A percentile compares a stretch with the other conserved stretches of the same genome.
These are phyloP conservation scores for Calocybe cyanea DNA, from an alignment of 768 basidiomycete genomes.

Conservation along the genomic window DNA sequence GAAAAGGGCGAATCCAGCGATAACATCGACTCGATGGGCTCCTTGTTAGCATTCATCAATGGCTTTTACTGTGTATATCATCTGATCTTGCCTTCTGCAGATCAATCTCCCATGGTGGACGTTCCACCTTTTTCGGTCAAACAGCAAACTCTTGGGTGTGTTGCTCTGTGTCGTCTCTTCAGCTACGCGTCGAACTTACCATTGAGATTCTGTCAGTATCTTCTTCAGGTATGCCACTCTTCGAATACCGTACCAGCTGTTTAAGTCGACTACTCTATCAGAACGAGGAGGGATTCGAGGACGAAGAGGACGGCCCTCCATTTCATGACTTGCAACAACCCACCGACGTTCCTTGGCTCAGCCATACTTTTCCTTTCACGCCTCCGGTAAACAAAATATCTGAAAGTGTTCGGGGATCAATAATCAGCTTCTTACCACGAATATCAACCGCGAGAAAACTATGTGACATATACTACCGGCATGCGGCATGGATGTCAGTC, in stretches of 20 bases:
- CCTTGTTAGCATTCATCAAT: conserved; percentile 40
- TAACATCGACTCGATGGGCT: conserved; percentile 60
- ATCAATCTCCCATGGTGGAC: conserved; percentile 58
- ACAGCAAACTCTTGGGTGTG: conserved; percentile 69
- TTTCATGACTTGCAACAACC: conserved; percentile 40
- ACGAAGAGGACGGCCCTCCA: conserved; percentile 40
- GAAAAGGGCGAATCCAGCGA: conserved; percentile 49
- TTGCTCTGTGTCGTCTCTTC: conserved; percentile 3
- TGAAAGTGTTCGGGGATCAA: conserved; percentile 38
- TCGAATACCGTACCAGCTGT: background rate
- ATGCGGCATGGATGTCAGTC: conserved; percentile 71
- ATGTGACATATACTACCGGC: conserved; percentile 54
- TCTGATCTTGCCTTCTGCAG: conserved; percentile 27
- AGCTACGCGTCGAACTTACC: conserved; percentile 8
- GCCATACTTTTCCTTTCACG: conserved; percentile 57
- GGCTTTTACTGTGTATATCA: background rate
- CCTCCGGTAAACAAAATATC: conserved; percentile 38
- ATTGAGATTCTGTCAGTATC: conserved; percentile 39
- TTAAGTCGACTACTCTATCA: conserved; percentile 13
- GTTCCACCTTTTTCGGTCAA: conserved; percentile 61
- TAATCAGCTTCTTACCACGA: conserved; percentile 46
- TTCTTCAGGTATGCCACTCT: conserved; percentile 49
- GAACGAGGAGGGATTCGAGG: conserved; percentile 60
- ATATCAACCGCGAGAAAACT: conserved; percentile 33
- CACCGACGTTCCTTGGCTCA: conserved; percentile 55